Conservation (phyloP, 352 stramenopile species). For the Phytophthora sp. region DNA sequence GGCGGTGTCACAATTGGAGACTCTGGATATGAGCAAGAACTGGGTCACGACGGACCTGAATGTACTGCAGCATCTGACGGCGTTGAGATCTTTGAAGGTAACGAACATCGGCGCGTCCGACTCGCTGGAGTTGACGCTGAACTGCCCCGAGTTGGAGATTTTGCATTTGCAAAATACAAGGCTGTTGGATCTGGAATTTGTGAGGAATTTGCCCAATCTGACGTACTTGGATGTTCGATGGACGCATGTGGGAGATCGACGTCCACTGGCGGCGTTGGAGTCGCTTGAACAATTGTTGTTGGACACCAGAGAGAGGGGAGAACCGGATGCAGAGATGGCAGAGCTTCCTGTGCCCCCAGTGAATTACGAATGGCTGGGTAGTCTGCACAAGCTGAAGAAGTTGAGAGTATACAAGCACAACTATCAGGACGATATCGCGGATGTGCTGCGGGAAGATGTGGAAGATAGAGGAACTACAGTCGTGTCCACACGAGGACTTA, state of each 20-base stretch:
- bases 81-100: slow-evolving; percentile 44
- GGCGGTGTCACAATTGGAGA: slow-evolving; percentile 31
- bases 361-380: slow-evolving; percentile 40
- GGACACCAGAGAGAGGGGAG: slow-evolving; percentile 38
- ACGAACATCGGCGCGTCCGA: slow-evolving; percentile 45
- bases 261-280: slow-evolving; percentile 36
- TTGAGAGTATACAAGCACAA: slow-evolving; percentile 49
- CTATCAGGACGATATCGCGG: slow-evolving; percentile 44
- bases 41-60: slow-evolving; percentile 44
- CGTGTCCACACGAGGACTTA: slow-evolving; percentile 31
- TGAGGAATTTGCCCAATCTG: slow-evolving; percentile 19
- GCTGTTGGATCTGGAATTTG: slow-evolving; percentile 48
- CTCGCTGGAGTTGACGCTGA: slow-evolving; percentile 36
- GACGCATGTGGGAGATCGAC: slow-evolving; percentile 43
- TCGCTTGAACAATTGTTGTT: slow-evolving; percentile 50
- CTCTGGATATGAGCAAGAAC: slow-evolving; percentile 55
- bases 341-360: not conserved
- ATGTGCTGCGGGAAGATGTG: slow-evolving; percentile 38
- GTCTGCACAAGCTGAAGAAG: slow-evolving; percentile 44
- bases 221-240: slow-evolving; percentile 54
- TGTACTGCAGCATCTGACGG: slow-evolving; percentile 36
- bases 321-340: not conserved
- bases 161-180: slow-evolving; percentile 53
- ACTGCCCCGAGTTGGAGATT: slow-evolving; percentile 38
- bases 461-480: slow-evolving; percentile 31